Conservation (phyloP, 495 filamentous ascomycete genomes). For the Neurospora sp. region DNA sequence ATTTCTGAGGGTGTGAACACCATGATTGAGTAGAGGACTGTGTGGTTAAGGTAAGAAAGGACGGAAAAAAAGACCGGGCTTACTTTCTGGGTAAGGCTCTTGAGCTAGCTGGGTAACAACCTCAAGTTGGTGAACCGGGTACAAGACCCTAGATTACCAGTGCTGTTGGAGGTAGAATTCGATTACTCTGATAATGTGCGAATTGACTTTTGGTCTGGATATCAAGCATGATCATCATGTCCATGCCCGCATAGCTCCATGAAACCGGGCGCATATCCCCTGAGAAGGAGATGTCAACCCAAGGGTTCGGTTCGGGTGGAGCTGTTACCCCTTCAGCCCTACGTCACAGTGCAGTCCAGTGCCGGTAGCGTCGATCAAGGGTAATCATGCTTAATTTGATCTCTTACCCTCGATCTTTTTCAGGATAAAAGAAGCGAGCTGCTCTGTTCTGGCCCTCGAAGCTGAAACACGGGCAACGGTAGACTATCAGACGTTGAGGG, state of each 20-base stretch:
- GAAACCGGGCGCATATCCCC: background rate
- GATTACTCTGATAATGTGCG: background rate
- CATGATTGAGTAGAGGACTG: background rate
- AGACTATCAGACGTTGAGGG: background rate
- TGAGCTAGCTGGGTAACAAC: background rate
- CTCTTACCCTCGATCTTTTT: background rate
- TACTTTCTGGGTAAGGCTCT: background rate
- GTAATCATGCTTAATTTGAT: background rate
- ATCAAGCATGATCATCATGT: background rate
- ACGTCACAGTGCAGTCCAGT: constrained; percentile 6
- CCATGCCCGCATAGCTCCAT: background rate
- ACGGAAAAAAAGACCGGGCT: background rate
- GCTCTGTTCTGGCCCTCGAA: background rate
- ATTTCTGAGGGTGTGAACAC: background rate
- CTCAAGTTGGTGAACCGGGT: background rate
- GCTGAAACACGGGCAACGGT: background rate
- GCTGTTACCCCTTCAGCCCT: background rate
- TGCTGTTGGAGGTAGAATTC: background rate
- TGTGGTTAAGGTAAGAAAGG: background rate
- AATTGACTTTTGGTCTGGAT: background rate
- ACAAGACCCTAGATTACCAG: background rate
- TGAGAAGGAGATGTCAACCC: background rate
- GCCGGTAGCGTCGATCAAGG: constrained; percentile 2
- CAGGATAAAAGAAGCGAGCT: background rate
- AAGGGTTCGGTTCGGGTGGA: background rate